Evolutionary conservation across 176 grass and related monocot genomes (phyloP).

Genomic region (Secale cereale): DNA sequence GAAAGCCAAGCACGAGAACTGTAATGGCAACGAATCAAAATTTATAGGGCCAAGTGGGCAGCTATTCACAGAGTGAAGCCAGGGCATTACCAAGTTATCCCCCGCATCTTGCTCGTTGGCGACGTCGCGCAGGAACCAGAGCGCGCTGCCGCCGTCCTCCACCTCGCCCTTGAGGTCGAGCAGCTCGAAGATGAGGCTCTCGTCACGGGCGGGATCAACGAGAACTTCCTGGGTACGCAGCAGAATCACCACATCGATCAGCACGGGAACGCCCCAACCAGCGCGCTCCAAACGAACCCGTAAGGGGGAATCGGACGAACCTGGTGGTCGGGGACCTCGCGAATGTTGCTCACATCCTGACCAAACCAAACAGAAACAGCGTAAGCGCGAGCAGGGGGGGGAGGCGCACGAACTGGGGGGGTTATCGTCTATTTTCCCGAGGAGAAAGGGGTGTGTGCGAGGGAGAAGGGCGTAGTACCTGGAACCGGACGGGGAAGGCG

Average conservation of each 20-base stretch:
- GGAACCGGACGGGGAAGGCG: constrained; percentile 65
- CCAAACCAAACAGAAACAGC: background rate
- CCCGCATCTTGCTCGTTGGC: constrained; percentile 73
- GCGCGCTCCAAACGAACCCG: background rate
- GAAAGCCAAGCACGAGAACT: background rate
- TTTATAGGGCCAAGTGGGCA: background rate
- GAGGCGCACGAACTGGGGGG: too few species aligned
- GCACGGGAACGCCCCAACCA: background rate
- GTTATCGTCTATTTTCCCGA: too few species aligned
- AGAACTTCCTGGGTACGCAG: constrained; percentile 55
- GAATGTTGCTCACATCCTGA: constrained; percentile 83
- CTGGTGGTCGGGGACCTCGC: constrained; percentile 87
- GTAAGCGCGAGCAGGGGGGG: background rate
- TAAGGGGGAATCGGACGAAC: constrained; percentile 13
- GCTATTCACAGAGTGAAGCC: background rate
- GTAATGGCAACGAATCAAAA: background rate
- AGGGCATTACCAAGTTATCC: constrained; percentile 57
- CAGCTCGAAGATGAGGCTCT: constrained; percentile 92
- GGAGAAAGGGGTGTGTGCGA: background rate
- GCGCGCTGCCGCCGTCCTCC: constrained; percentile 57
- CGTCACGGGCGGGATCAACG: constrained; percentile 71
- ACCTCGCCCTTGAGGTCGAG: constrained; percentile 85
- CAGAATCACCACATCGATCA: background rate
- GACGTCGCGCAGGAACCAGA: constrained; percentile 87
- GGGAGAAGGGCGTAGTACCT: constrained; percentile 29